These are phyloP conservation scores for Glonium stellatum DNA, from an alignment of 495 filamentous ascomycete species.

Conservation along the genomic window DNA sequence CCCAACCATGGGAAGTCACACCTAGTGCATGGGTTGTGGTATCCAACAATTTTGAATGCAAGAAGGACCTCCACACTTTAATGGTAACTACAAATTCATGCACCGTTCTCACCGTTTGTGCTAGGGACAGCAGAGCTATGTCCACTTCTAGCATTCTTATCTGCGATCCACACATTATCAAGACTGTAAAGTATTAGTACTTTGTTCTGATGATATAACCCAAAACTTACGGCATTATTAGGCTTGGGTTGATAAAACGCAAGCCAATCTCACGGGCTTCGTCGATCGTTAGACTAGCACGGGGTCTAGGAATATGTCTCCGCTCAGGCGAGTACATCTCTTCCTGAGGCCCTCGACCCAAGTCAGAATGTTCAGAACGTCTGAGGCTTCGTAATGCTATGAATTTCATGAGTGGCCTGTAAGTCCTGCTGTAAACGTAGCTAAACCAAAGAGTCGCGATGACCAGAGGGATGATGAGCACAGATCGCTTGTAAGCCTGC, in stretches of 20 bases:
- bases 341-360: constrained; percentile 16
- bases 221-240: constrained; percentile 55
- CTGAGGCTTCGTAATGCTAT: constrained; percentile 84
- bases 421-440: constrained; percentile 65
- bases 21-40: too few species aligned
- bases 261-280: constrained; percentile 58
- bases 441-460: constrained; percentile 76
- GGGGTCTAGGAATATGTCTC: constrained; percentile 9
- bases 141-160: constrained; percentile 28
- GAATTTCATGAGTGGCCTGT: constrained; percentile 80
- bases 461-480: constrained; percentile 69
- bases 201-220: background rate
- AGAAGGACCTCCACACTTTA: too few species aligned
- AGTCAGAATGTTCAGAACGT: constrained; percentile 42
- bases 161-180: constrained; percentile 35
- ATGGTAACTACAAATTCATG: background rate
- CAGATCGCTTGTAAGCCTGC: constrained; percentile 59
- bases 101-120: constrained; percentile 7
- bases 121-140: constrained; percentile 12
- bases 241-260: constrained; percentile 66
- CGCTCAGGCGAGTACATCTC: constrained; percentile 6
- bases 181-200: constrained; percentile 25
- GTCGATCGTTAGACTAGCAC: constrained; percentile 52
- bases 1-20: too few species aligned
- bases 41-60: too few species aligned